Conservation (phyloP, 129 eudicot species). For the Saposhnikovia divaricata region DNA sequence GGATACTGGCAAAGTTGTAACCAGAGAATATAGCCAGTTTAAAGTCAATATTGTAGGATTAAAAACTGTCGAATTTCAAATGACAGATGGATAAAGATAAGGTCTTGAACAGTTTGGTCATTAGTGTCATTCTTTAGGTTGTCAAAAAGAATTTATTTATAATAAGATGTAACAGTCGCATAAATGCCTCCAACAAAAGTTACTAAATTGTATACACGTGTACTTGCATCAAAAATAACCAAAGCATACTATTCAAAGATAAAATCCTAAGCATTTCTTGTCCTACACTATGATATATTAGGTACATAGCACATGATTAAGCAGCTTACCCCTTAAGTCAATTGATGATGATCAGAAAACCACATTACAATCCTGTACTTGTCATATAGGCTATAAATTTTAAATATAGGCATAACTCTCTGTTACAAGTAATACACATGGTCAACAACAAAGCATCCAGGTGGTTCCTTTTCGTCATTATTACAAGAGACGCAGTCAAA, state of each 20-base stretch:
- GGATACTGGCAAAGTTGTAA: background rate
- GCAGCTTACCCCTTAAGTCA: background rate
- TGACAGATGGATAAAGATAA: background rate
- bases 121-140: background rate
- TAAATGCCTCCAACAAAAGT: background rate
- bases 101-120: background rate
- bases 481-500: too few relatives aligned
- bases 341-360: background rate
- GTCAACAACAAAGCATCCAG: too few relatives aligned
- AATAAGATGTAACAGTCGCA: background rate
- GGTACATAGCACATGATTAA: background rate
- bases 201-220: background rate
- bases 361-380: background rate
- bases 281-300: background rate
- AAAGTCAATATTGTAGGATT: background rate
- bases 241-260: background rate
- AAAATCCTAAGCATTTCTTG: background rate
- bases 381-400: background rate
- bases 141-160: background rate
- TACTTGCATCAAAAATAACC: background rate
- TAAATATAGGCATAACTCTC: background rate
- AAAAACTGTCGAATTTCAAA: background rate
- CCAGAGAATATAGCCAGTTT: background rate
- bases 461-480: too few relatives aligned
- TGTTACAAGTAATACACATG: too few relatives aligned